Conservation (phyloP, 148 eudicot species). For the Rhododendron molle region DNA sequence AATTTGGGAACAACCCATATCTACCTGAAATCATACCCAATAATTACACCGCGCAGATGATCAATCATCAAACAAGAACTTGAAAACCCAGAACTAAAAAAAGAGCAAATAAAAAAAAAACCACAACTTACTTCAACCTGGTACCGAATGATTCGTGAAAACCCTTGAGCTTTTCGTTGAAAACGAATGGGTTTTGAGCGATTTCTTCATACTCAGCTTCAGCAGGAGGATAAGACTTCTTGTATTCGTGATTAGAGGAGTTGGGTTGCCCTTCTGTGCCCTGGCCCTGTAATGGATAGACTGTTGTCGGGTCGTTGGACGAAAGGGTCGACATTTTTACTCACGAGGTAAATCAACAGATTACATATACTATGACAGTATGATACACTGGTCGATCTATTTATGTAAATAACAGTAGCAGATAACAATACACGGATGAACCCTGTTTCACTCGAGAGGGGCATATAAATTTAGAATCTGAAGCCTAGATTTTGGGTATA, state of each 20-base stretch:
- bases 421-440: not conserved
- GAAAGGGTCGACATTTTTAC: constrained; percentile 10
- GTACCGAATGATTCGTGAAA: constrained; percentile 34
- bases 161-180: constrained; percentile 32
- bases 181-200: constrained; percentile 25
- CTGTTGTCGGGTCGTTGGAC: constrained; percentile 9
- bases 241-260: not conserved
- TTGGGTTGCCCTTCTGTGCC: constrained; percentile 1
- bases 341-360: constrained; percentile 6
- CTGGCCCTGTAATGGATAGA: not conserved
- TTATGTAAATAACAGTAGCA: not conserved
- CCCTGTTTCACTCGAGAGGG: not conserved
- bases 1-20: not conserved
- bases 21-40: not conserved
- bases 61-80: not conserved
- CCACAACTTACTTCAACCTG: constrained; percentile 33
- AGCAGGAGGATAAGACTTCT: constrained; percentile 24
- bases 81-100: not conserved
- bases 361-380: not conserved
- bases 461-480: not conserved
- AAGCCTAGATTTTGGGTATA: not conserved
- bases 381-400: not conserved
- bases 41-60: not conserved
- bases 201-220: constrained; percentile 36
- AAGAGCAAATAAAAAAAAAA: not conserved